These are phyloP conservation scores for Durio zibethinus DNA, from an alignment of 345 rosid genomes.

Conservation along the genomic window DNA sequence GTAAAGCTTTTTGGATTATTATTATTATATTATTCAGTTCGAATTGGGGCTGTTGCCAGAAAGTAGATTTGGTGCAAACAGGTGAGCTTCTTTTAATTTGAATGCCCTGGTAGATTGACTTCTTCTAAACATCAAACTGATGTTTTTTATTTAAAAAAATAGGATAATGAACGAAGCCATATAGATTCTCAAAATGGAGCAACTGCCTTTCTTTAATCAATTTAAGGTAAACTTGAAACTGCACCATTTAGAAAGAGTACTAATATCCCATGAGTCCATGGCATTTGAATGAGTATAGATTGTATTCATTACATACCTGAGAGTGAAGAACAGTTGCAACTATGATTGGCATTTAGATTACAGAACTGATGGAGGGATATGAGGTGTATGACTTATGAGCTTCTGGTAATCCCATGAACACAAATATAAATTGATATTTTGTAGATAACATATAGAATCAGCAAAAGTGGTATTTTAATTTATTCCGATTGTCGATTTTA, in stretches of 20 bases:
- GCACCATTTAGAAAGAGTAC: neutral
- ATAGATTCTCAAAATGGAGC: neutral
- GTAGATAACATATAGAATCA: neutral
- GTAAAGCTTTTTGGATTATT: neutral
- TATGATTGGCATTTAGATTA: neutral
- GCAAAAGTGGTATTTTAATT: neutral
- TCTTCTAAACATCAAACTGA: neutral
- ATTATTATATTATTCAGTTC: neutral
- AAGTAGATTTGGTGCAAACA: neutral
- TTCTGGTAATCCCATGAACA: neutral
- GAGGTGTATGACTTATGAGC: slow-evolving; percentile 7
- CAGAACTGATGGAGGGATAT: neutral
- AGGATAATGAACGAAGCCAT: neutral
- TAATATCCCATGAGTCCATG: neutral
- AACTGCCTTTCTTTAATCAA: neutral
- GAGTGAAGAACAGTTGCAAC: neutral
- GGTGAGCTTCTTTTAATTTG: neutral
- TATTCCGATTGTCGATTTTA: slow-evolving; percentile 34
- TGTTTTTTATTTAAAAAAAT: no score
- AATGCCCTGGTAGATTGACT: neutral
- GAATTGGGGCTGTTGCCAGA: neutral
- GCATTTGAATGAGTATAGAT: neutral
- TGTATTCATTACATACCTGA: neutral
- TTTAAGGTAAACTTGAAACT: neutral
- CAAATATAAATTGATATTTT: neutral